Percentiles rank a stretch among this genome's conserved stretches.
Conservation (phyloP, 257 asterid genomes). For the Phtheirospermum japonicum region DNA sequence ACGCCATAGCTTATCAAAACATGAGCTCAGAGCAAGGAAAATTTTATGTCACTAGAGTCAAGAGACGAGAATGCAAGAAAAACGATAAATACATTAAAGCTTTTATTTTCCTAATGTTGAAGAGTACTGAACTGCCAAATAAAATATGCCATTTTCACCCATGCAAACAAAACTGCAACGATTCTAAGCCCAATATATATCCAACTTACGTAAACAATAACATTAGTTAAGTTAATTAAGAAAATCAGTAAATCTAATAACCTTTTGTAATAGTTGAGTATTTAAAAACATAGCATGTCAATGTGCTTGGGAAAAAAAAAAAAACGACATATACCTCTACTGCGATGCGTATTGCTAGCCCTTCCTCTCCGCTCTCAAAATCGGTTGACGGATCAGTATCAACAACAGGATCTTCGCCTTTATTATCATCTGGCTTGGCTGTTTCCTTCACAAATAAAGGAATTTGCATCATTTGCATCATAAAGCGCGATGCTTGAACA, state of each 20-base stretch:
- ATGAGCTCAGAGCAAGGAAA: conserved; percentile 15
- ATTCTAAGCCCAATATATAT: not conserved
- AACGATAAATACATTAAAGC: not conserved
- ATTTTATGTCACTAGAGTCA: no score
- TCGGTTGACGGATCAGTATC: conserved; percentile 38
- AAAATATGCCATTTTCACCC: not conserved
- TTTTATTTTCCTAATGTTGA: not conserved
- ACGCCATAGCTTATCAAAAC: not conserved
- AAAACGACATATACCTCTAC: conserved; percentile 57
- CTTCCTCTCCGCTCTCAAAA: conserved; percentile 83
- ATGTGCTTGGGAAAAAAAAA: not conserved
- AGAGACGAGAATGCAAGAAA: no score
- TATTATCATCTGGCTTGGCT: conserved; percentile 33
- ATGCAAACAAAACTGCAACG: not conserved
- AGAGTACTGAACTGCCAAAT: not conserved
- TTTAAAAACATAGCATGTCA: conserved; percentile 6
- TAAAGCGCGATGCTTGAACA: conserved; percentile 84
- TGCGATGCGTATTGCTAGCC: conserved; percentile 81
- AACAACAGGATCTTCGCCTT: conserved; percentile 30
- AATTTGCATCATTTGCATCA: conserved; percentile 95
- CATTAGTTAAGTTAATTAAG: conserved; percentile 5
- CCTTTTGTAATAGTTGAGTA: not conserved
- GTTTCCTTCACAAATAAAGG: conserved; percentile 54
- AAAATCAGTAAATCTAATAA: not conserved
- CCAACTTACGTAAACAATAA: not conserved